Conservation (phyloP, 2,329 filamentous ascomycete species). For the Pseudogymnoascus sp. region DNA sequence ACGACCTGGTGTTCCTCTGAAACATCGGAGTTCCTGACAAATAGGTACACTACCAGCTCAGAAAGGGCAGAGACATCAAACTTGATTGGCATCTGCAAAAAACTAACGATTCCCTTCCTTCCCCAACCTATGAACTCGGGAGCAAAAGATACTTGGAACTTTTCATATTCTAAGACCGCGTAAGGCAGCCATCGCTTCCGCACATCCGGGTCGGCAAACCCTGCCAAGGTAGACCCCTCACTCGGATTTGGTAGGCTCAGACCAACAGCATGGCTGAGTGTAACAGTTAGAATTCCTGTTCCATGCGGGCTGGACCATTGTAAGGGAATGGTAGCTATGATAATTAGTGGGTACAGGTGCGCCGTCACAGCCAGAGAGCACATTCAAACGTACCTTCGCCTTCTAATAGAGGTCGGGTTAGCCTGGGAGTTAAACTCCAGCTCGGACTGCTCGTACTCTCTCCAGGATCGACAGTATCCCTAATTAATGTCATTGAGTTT, state of each 20-base stretch:
- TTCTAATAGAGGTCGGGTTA: neutral
- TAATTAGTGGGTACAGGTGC: neutral
- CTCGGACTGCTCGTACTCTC: neutral
- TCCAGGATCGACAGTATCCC: neutral
- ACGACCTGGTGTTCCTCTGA: slow-evolving; percentile 85
- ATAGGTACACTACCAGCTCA: slow-evolving; percentile 72
- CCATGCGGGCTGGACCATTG: neutral
- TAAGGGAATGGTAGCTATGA: neutral
- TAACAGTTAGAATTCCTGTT: slow-evolving; percentile 7
- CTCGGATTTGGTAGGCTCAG: slow-evolving; percentile 7
- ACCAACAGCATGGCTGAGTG: slow-evolving; percentile 7
- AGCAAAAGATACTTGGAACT: slow-evolving; percentile 94
- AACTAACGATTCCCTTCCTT: slow-evolving; percentile 80
- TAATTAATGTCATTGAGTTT: neutral
- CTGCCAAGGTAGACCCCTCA: neutral
- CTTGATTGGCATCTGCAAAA: slow-evolving; percentile 97
- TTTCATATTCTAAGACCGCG: slow-evolving; percentile 90
- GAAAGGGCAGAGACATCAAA: slow-evolving; percentile 91
- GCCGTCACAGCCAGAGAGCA: neutral
- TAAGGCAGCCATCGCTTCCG: slow-evolving; percentile 66
- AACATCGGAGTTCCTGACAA: slow-evolving; percentile 63
- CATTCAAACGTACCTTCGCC: neutral
- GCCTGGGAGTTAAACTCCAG: neutral
- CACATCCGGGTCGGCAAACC: neutral
- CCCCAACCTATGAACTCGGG: slow-evolving; percentile 86